Conservation (phyloP, 768 basidiomycete genomes). For the Termitomyces sp. region DNA sequence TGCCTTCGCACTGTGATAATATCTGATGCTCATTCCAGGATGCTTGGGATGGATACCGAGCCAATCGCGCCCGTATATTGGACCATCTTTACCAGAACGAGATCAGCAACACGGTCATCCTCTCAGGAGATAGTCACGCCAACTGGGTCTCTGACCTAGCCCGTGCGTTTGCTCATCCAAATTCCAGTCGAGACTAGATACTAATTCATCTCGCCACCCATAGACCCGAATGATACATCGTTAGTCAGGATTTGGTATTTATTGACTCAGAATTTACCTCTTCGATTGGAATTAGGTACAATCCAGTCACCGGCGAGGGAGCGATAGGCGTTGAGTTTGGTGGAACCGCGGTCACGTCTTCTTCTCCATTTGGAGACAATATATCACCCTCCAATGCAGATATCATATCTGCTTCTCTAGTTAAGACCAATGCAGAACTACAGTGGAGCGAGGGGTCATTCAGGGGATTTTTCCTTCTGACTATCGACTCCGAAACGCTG, state of each 20-base stretch:
- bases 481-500: background rate
- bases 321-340: background rate
- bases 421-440: background rate
- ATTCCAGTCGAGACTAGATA: background rate
- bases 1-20: background rate
- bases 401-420: background rate
- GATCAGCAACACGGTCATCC: constrained; percentile 49
- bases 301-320: background rate
- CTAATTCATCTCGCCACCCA: background rate
- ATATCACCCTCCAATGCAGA: background rate
- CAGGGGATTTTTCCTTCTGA: background rate
- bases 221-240: background rate
- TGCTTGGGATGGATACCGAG: constrained; percentile 37
- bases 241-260: background rate
- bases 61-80: constrained; percentile 46
- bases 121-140: constrained; percentile 60
- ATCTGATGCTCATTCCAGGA: background rate
- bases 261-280: background rate
- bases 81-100: constrained; percentile 43
- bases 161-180: constrained; percentile 27
- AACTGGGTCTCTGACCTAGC: constrained; percentile 58
- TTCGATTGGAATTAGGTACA: background rate
- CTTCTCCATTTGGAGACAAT: background rate
- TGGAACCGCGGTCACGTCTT: background rate
- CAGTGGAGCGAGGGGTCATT: background rate